phyloP scores from a whole-genome alignment of 306 rosid species.

The Begonia loranthoides region DNA sequence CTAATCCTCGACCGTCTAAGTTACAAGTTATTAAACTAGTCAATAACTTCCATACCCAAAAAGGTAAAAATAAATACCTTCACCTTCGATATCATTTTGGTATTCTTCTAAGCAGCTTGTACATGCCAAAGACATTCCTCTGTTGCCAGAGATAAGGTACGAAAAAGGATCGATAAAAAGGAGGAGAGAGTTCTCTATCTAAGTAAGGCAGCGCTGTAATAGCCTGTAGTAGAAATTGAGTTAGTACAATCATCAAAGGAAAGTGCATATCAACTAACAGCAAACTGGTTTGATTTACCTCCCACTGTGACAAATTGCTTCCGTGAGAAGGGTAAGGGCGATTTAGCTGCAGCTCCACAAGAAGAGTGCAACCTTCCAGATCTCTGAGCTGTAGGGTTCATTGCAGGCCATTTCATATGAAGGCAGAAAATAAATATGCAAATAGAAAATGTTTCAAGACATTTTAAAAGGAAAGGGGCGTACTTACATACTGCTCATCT shows the following conservation, averaged over 20 bases:
- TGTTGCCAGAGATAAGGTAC: slow-evolving; percentile 79
- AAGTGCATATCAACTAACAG: background rate
- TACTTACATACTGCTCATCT: slow-evolving; percentile 55
- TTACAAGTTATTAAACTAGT: too few species aligned
- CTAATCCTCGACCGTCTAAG: too few species aligned
- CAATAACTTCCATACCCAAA: too few species aligned
- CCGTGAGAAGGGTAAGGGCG: slow-evolving; percentile 80
- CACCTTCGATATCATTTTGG: slow-evolving; percentile 14
- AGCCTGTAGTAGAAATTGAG: slow-evolving; percentile 27
- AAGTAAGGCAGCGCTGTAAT: slow-evolving; percentile 75
- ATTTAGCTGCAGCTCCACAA: slow-evolving; percentile 76
- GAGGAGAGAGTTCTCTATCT: slow-evolving; percentile 85
- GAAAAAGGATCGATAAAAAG: slow-evolving; percentile 78
- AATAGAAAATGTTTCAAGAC: background rate
- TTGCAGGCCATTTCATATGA: slow-evolving; percentile 3
- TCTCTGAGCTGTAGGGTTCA: slow-evolving; percentile 47
- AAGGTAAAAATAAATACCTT: too few species aligned
- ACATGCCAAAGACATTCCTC: slow-evolving; percentile 87
- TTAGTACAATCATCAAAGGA: background rate
- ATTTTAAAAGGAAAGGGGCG: background rate
- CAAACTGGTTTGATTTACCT: slow-evolving; percentile 32
- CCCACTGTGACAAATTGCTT: slow-evolving; percentile 72
- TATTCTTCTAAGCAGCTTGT: slow-evolving; percentile 60
- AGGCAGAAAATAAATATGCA: background rate
- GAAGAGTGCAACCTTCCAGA: slow-evolving; percentile 65